Evolutionary conservation across 2,329 filamentous ascomycete species (phyloP).

Genomic region (Cladorrhinum sp.): DNA sequence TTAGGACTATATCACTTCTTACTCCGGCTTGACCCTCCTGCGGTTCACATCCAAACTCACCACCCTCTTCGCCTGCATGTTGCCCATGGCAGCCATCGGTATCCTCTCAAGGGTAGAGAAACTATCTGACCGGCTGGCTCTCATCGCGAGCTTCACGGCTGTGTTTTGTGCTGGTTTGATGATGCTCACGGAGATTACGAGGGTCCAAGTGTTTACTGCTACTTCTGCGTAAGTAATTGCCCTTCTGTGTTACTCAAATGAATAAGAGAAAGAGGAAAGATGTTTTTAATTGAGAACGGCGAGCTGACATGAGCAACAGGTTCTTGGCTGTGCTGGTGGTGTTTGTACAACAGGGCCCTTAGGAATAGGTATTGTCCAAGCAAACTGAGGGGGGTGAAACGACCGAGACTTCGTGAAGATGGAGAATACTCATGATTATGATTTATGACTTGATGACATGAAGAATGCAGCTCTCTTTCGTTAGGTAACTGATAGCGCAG

Average conservation of each 20-base stretch:
- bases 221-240: neutral
- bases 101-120: neutral
- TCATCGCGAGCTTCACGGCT: neutral
- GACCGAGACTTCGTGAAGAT: too few relatives aligned
- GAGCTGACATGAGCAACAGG: neutral
- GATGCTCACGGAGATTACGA: neutral
- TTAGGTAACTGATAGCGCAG: too few relatives aligned
- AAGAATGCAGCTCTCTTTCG: too few relatives aligned
- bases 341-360: neutral
- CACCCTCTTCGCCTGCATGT: neutral
- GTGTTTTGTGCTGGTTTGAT: neutral
- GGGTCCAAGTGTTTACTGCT: slow-evolving; percentile 1
- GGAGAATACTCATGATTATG: too few relatives aligned
- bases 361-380: too few relatives aligned
- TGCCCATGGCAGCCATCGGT: neutral
- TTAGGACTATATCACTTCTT: neutral
- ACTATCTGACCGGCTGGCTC: neutral
- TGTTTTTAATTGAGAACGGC: too few relatives aligned
- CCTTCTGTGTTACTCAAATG: too few relatives aligned
- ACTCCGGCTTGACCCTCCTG: neutral
- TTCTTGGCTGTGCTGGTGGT: slow-evolving; percentile 3
- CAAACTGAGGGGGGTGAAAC: too few relatives aligned
- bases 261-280: too few relatives aligned
- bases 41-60: neutral
- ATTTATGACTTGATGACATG: too few relatives aligned